Conservation (phyloP, 1,284 basidiomycete species). For the Pisolithus thermaeus region DNA sequence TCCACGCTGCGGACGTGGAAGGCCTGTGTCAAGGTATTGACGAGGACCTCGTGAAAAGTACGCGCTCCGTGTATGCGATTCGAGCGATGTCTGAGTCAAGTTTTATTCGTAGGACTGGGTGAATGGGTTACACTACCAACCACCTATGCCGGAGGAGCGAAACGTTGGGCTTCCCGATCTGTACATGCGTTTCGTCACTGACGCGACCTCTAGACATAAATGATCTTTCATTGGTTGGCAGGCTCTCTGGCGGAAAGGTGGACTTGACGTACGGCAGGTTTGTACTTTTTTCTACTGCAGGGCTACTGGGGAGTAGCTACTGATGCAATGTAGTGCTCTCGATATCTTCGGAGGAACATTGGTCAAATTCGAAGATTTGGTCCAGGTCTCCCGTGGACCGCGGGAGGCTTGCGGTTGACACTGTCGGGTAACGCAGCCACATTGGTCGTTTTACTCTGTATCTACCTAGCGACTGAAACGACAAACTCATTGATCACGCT, state of each 20-base stretch:
- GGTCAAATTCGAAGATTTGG: constrained; percentile 69
- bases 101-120: constrained; percentile 63
- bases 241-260: constrained; percentile 79
- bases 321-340: constrained; percentile 46
- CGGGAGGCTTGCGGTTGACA: not conserved
- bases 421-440: too few species aligned
- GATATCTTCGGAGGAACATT: constrained; percentile 81
- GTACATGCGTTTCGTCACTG: constrained; percentile 3
- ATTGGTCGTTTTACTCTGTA: too few species aligned
- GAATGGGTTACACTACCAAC: constrained; percentile 90
- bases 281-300: constrained; percentile 13
- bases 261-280: constrained; percentile 96
- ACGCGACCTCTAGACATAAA: constrained; percentile 53
- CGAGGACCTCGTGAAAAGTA: constrained; percentile 80
- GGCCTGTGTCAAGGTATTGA: constrained; percentile 97
- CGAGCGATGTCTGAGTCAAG: constrained; percentile 7
- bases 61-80: constrained; percentile 21
- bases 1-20: constrained; percentile 98
- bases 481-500: too few species aligned
- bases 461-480: too few species aligned
- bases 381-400: constrained; percentile 21
- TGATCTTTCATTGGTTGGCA: constrained; percentile 83
- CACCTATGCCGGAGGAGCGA: constrained; percentile 97
- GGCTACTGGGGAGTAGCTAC: not conserved
- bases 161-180: constrained; percentile 44